Evolutionary conservation across 768 basidiomycete genomes (phyloP).

Genomic region (Kwoniella dejecticola): DNA sequence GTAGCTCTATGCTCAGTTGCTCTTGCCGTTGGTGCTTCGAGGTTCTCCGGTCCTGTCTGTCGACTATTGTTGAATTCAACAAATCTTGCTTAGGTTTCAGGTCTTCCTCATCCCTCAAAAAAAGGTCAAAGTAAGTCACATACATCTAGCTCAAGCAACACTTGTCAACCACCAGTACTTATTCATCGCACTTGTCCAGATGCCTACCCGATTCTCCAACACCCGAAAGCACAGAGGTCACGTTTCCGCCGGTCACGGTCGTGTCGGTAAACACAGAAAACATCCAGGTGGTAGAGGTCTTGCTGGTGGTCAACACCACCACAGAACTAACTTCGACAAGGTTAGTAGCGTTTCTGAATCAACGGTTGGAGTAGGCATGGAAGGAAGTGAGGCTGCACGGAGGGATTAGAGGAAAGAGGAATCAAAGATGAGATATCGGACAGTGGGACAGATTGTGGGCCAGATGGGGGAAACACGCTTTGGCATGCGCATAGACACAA

Average conservation of each 20-base stretch:
- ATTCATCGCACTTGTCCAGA: slow-evolving; percentile 55
- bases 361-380: neutral
- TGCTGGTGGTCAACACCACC: slow-evolving; percentile 96
- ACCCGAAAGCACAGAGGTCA: slow-evolving; percentile 99
- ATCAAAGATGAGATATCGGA: no score
- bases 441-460: no score
- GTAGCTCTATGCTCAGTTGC: neutral
- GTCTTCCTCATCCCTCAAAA: slow-evolving; percentile 31
- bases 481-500: no score
- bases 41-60: neutral
- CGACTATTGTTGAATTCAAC: slow-evolving; percentile 20
- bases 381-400: neutral
- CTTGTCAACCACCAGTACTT: neutral
- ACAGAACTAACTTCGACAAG: slow-evolving; percentile 98
- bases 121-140: slow-evolving; percentile 32
- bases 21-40: neutral
- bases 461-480: no score
- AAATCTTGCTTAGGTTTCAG: slow-evolving; percentile 4
- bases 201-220: slow-evolving; percentile 95
- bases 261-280: slow-evolving; percentile 99
- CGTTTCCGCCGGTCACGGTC: slow-evolving; percentile 99
- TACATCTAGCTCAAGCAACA: neutral
- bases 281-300: slow-evolving; percentile 99
- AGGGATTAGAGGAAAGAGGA: neutral
- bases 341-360: slow-evolving; percentile 31